These are phyloP conservation scores for Aspergillus pseudotamarii DNA, from an alignment of 2,329 filamentous ascomycete species.

Conservation along the genomic window DNA sequence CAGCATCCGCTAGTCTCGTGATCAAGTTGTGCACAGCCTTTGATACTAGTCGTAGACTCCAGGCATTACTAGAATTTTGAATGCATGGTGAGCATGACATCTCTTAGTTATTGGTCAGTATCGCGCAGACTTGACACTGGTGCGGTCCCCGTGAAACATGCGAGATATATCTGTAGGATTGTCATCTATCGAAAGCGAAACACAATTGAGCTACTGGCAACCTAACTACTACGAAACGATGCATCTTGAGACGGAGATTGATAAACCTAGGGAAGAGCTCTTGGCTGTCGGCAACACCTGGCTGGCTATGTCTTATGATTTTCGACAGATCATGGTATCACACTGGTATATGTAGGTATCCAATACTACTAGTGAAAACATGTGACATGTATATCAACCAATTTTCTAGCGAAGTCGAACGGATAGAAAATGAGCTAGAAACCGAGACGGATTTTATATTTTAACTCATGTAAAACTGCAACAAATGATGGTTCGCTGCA, in stretches of 20 bases:
- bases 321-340: neutral
- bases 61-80: neutral
- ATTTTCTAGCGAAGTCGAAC: neutral
- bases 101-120: neutral
- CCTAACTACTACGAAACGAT: neutral
- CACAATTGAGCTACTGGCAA: neutral
- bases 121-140: neutral
- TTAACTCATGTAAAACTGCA: neutral
- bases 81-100: neutral
- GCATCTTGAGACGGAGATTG: neutral
- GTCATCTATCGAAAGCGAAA: neutral
- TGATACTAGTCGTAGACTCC: neutral
- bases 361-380: neutral
- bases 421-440: neutral
- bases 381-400: neutral
- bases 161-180: neutral
- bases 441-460: neutral
- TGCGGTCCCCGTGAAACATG: neutral
- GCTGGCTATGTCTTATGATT: neutral
- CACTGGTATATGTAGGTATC: neutral
- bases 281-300: neutral
- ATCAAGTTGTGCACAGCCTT: neutral
- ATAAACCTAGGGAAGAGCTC: neutral
- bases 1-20: neutral
- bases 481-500: neutral